Evolutionary conservation across 2,329 filamentous ascomycete genomes (phyloP), one percentile per base, ranked within the genome.

Genomic region (Plenodomus biglobosus): DNA sequence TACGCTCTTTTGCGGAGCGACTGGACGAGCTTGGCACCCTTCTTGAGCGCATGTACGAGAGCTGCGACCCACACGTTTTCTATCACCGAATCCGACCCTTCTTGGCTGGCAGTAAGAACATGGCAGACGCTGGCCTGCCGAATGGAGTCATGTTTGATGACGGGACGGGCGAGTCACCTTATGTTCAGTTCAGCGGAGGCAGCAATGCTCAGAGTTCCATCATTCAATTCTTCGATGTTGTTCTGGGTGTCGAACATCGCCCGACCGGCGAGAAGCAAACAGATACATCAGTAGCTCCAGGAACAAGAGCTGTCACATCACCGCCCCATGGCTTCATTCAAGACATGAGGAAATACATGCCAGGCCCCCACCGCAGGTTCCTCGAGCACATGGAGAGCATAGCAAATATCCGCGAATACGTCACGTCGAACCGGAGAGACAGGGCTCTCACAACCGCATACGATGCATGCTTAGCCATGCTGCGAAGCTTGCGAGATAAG

Each of bases 321-420:
- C 80, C 84, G 4, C 79, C 81, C 35, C 85, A 96, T 75, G 95
- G 94, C 65, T 99, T 99, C 75, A 92, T 99, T 66, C 85, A 88
- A 66, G 94, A 99, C 58, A 99, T 99, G 94, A 87, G 92, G 49
- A 83, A 83, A 38, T 99, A 99, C 75, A 99, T 99, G 94, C 94
- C 94, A 0, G 92, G 91, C 0, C 84, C 88, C 0, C 94, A 99
- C 67, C 87, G 91, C 3, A 85, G 88, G 35, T 99, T 99, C 75
- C 80, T 99, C 3, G 82, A 88, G 55, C 87, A 95, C 54, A 85
- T 96, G 11, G 80, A 83, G 41, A 77, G 77, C 15, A 85, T 96
- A 3, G 85, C 92, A 59, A 97, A 97, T 66, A 90, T 99, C 59
- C 88, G 90, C 22, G 80, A 86, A 16, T 97, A 87, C 61, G 92